Evolutionary conservation across 2,329 filamentous ascomycete species (phyloP).

Genomic region (Aspergillus hiratsukae): DNA sequence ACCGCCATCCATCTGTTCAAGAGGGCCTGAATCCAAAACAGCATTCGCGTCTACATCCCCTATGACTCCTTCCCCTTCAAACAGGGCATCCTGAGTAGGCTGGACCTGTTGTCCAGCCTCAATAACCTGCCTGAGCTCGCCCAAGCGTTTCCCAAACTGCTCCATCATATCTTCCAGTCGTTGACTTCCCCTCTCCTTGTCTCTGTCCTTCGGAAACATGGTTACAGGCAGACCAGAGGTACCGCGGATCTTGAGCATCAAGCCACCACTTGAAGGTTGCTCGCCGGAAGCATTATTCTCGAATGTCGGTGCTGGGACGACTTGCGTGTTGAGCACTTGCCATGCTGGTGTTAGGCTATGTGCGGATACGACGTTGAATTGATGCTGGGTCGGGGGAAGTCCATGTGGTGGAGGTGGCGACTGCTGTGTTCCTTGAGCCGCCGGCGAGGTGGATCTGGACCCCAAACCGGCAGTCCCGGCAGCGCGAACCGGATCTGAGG

Average conservation of each 20-base stretch:
- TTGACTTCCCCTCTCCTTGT: constrained; percentile 21
- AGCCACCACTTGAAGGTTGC: constrained; percentile 42
- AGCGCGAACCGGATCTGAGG: constrained; percentile 13
- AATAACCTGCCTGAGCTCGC: constrained; percentile 40
- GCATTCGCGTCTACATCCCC: neutral
- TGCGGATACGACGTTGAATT: constrained; percentile 58
- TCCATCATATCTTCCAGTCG: constrained; percentile 45
- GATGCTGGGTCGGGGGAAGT: constrained; percentile 29
- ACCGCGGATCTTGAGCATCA: constrained; percentile 46
- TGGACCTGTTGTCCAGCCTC: constrained; percentile 25
- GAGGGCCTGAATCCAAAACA: neutral
- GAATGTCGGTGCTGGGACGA: constrained; percentile 61
- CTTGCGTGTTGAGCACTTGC: constrained; percentile 55
- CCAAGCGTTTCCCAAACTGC: constrained; percentile 42
- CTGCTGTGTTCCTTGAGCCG: constrained; percentile 9
- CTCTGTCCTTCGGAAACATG: constrained; percentile 18
- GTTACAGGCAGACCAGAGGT: constrained; percentile 28
- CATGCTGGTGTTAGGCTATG: constrained; percentile 72
- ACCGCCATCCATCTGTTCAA: neutral
- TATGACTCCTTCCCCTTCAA: neutral
- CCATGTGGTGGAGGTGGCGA: constrained; percentile 5
- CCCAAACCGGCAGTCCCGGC: constrained; percentile 6
- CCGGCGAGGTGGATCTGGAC: constrained; percentile 22
- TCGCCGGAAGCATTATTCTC: constrained; percentile 50
- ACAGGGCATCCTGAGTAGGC: neutral